Evolutionary conservation across 225 moss, liverwort and hornwort species (phyloP).

Genomic region (Polytrichum commune): DNA sequence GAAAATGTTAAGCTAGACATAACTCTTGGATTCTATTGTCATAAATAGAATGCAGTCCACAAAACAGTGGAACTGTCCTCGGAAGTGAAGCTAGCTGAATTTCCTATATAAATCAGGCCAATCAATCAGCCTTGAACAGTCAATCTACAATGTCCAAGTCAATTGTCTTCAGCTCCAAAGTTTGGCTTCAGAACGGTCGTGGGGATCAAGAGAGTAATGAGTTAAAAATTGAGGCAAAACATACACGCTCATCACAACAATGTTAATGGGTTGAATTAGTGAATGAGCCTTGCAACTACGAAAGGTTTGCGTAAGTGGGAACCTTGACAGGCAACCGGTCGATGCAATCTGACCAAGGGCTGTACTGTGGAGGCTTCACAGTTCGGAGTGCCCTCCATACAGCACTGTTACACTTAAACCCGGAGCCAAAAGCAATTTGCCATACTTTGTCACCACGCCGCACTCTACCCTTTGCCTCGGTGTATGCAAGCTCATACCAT

Average conservation of each 20-base stretch:
- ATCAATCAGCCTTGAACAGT: not conserved
- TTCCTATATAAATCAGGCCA: too few relatives aligned
- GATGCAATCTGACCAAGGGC: slow-evolving; percentile 55
- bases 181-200: too few relatives aligned
- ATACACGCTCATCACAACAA: not conserved
- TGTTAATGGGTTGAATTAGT: not conserved
- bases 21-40: too few relatives aligned
- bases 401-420: slow-evolving; percentile 60
- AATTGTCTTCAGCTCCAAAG: too few relatives aligned
- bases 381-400: slow-evolving; percentile 60
- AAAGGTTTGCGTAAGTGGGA: slow-evolving; percentile 1
- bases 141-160: not conserved
- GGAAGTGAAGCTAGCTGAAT: too few relatives aligned
- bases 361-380: slow-evolving; percentile 36
- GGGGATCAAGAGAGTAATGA: not conserved
- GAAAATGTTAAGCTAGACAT: too few relatives aligned
- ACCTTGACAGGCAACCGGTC: slow-evolving; percentile 49
- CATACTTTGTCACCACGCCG: slow-evolving; percentile 55
- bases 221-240: not conserved
- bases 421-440: slow-evolving; percentile 59
- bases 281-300: not conserved
- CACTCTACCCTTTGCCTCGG: slow-evolving; percentile 52
- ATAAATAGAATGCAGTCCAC: too few relatives aligned
- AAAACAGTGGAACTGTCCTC: too few relatives aligned
- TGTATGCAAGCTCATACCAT: slow-evolving; percentile 54